phyloP scores from a whole-genome alignment of 306 rosid species.

The Myrica gale region DNA sequence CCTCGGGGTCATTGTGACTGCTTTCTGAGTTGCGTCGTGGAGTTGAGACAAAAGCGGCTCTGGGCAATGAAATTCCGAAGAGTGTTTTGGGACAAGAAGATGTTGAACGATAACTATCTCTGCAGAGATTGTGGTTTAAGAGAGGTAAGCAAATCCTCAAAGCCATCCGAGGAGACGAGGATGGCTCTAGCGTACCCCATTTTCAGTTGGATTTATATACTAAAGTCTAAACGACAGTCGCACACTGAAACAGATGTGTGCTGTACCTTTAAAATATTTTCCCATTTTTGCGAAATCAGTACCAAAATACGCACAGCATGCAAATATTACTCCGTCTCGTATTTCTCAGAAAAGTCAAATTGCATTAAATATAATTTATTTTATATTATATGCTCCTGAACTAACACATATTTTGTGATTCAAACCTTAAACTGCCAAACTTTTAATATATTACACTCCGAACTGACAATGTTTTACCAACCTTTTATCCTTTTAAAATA shows the following conservation, averaged over 20 bases:
- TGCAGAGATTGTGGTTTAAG: constrained; percentile 24
- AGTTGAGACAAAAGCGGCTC: constrained; percentile 5
- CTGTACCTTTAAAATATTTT: too few species aligned
- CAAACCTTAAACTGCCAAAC: too few species aligned
- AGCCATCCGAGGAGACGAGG: constrained; percentile 26
- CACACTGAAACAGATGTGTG: neutral
- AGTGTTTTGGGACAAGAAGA: constrained; percentile 26
- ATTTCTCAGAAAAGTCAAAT: too few species aligned
- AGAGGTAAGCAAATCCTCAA: constrained; percentile 22
- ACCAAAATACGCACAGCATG: too few species aligned
- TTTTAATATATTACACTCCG: too few species aligned
- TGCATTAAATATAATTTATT: too few species aligned
- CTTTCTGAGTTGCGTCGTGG: constrained; percentile 9
- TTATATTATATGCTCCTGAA: too few species aligned
- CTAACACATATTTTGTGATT: too few species aligned
- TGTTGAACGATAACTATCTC: constrained; percentile 12
- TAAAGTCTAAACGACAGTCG: neutral
- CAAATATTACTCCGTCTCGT: too few species aligned
- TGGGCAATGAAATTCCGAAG: constrained; percentile 31
- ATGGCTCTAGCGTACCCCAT: neutral
- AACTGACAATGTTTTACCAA: too few species aligned
- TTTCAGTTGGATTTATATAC: neutral
- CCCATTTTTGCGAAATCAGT: too few species aligned
- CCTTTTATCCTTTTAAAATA: too few species aligned
- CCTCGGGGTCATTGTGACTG: constrained; percentile 18